A percentile compares a stretch with the other conserved stretches of the same genome.
These are phyloP conservation scores for Rhododendron ovatum DNA, from an alignment of 148 eudicot genomes.

Conservation along the genomic window DNA sequence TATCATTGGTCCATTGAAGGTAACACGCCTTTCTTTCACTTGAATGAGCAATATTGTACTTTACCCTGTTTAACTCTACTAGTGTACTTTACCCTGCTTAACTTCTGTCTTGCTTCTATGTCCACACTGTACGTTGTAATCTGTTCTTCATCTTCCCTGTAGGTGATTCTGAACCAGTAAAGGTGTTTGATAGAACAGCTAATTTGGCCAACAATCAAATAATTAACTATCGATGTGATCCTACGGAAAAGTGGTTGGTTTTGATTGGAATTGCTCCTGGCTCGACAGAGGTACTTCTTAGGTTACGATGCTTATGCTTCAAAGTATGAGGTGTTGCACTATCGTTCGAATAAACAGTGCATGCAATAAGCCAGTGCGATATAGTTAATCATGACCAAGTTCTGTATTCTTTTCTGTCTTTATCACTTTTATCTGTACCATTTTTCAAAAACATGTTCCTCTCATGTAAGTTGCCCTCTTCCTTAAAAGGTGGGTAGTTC, in stretches of 20 bases:
- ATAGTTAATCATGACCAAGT: background rate
- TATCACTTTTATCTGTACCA: background rate
- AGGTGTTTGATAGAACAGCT: conserved; percentile 91
- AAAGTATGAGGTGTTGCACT: background rate
- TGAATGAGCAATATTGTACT: background rate
- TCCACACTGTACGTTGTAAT: background rate
- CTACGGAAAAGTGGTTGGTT: conserved; percentile 93
- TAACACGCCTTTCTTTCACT: conserved; percentile 8
- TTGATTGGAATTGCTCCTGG: conserved; percentile 95
- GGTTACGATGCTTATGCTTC: background rate
- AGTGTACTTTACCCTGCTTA: background rate
- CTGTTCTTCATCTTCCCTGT: conserved; percentile 12
- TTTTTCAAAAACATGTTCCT: background rate
- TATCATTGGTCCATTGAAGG: conserved; percentile 99
- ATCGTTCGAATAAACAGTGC: conserved; percentile 8
- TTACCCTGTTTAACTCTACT: background rate
- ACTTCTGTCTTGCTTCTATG: background rate
- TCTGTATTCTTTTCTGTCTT: background rate
- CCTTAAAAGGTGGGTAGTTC: background rate
- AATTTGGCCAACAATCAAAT: conserved; percentile 88
- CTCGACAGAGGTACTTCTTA: conserved; percentile 59
- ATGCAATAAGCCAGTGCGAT: background rate
- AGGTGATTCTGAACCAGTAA: conserved; percentile 83
- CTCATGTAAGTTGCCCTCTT: background rate
- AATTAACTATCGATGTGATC: conserved; percentile 85